Conservation (phyloP, 164 flowering plant genomes). For the Vitis labrusca region DNA sequence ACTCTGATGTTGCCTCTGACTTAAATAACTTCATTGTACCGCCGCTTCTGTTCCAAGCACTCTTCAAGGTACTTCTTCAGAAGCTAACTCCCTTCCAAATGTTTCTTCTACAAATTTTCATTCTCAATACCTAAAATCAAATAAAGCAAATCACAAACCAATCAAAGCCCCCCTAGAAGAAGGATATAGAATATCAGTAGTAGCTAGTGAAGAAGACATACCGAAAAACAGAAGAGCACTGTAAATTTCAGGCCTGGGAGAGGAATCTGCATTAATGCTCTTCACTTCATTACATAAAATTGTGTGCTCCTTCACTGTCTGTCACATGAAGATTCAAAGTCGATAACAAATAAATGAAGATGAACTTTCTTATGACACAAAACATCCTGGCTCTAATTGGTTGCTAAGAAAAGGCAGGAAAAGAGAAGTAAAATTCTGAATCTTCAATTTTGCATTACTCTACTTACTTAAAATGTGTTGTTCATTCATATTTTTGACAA, state of each 20-base stretch:
- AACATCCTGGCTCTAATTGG: neutral
- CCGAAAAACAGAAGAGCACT: constrained; percentile 47
- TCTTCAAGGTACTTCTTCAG: constrained; percentile 33
- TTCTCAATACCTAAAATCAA: constrained; percentile 44
- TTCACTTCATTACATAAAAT: constrained; percentile 53
- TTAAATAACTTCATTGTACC: constrained; percentile 90
- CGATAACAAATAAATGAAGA: no score
- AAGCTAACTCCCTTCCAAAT: no score
- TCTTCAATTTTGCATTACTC: no score
- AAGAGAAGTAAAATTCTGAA: no score
- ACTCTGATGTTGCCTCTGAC: constrained; percentile 88
- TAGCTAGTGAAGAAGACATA: constrained; percentile 23
- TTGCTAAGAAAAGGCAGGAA: no score
- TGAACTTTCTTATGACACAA: no score
- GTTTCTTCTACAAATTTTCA: constrained; percentile 57
- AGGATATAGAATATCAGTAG: neutral
- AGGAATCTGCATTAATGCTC: constrained; percentile 26
- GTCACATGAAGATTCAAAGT: neutral
- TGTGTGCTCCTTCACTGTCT: constrained; percentile 57
- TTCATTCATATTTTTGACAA: no score
- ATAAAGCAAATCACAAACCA: neutral
- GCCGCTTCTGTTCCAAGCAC: constrained; percentile 56
- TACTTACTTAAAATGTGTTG: no score
- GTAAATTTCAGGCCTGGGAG: constrained; percentile 43
- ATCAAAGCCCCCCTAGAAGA: constrained; percentile 3